Conservation (phyloP, 495 filamentous ascomycete species). For the Aspergillus ellipticus region DNA sequence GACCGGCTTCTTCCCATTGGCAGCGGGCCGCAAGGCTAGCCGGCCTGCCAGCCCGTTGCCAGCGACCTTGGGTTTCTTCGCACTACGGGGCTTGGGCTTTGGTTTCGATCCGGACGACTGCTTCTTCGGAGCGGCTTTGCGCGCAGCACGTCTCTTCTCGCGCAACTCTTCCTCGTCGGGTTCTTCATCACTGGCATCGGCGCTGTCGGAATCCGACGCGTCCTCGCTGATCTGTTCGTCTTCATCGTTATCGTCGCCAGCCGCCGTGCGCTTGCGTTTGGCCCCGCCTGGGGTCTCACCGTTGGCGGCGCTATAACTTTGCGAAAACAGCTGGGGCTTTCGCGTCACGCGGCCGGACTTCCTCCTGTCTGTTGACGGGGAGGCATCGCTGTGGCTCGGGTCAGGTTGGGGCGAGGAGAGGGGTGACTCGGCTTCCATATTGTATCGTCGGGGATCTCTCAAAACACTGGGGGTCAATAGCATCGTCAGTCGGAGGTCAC, state of each 20-base stretch:
- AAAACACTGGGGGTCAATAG: constrained; percentile 2
- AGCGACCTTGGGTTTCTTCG: constrained; percentile 55
- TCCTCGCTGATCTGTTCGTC: constrained; percentile 53
- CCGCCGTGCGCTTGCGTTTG: constrained; percentile 54
- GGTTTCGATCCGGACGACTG: constrained; percentile 38
- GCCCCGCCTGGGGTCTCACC: constrained; percentile 30
- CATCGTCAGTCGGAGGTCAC: background rate
- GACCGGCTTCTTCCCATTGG: constrained; percentile 38
- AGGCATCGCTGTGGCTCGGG: constrained; percentile 17
- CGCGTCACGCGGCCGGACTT: constrained; percentile 80
- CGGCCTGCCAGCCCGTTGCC: constrained; percentile 53
- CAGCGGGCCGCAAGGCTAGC: constrained; percentile 46
- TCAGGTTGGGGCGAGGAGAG: constrained; percentile 24
- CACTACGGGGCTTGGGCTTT: constrained; percentile 25
- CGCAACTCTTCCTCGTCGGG: constrained; percentile 66
- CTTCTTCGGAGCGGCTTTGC: constrained; percentile 59
- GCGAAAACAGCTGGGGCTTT: constrained; percentile 63
- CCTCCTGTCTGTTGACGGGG: constrained; percentile 57
- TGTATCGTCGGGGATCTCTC: background rate
- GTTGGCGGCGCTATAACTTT: constrained; percentile 32
- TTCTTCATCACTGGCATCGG: constrained; percentile 47
- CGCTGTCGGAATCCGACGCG: constrained; percentile 49
- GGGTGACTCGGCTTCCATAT: constrained; percentile 38
- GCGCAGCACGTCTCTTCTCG: constrained; percentile 49
- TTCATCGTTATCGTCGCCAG: constrained; percentile 24